These are phyloP conservation scores for Aspergillus phoenicis DNA, from an alignment of 2,329 filamentous ascomycete species.

Conservation along the genomic window DNA sequence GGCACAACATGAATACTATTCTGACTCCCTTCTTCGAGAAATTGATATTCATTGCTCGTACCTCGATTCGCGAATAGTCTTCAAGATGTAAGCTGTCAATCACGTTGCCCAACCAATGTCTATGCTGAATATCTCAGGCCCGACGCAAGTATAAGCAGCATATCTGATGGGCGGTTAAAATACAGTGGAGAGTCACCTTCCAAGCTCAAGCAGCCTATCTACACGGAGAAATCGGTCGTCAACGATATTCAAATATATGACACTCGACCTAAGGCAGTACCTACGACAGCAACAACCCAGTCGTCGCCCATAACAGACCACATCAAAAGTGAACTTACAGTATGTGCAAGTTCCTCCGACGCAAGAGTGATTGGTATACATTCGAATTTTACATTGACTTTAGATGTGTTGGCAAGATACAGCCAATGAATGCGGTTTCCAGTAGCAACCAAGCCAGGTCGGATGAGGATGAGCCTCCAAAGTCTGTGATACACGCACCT, in stretches of 20 bases:
- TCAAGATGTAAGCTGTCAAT: slow-evolving; percentile 10
- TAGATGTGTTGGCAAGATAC: slow-evolving; percentile 30
- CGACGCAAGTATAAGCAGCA: slow-evolving; percentile 6
- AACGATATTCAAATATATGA: neutral
- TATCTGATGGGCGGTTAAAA: neutral
- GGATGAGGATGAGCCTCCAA: slow-evolving; percentile 69
- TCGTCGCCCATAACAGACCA: neutral
- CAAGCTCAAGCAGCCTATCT: neutral
- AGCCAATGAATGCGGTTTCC: slow-evolving; percentile 27
- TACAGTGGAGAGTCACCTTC: slow-evolving; percentile 8
- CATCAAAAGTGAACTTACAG: neutral
- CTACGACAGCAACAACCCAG: neutral
- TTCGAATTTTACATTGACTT: neutral
- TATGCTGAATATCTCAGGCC: slow-evolving; percentile 12
- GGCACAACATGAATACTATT: neutral
- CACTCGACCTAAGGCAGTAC: slow-evolving; percentile 2
- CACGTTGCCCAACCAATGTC: neutral
- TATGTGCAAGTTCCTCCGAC: neutral
- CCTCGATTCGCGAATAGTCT: neutral
- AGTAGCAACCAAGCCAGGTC: slow-evolving; percentile 41
- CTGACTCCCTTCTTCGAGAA: neutral
- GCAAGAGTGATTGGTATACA: neutral
- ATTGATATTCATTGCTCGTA: neutral
- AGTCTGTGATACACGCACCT: slow-evolving; percentile 90
- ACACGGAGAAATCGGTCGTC: no score